These are phyloP conservation scores for Santalum album DNA, from an alignment of 164 flowering plant genomes.

Conservation along the genomic window DNA sequence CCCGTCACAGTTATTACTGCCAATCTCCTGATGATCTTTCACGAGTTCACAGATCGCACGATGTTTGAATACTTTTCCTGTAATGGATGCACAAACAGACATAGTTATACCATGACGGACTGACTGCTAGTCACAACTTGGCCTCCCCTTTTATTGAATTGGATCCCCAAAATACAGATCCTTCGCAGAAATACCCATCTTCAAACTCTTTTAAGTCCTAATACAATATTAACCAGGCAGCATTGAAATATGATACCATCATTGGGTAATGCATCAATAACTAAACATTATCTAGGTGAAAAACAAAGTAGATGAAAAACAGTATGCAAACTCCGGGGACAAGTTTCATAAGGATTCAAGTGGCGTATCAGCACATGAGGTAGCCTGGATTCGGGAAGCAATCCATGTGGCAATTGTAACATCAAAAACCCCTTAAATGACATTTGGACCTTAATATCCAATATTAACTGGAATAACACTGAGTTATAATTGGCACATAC, in stretches of 20 bases:
- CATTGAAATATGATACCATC: neutral
- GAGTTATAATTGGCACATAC: no score
- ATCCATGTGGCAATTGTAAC: no score
- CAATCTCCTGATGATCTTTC: slow-evolving; percentile 39
- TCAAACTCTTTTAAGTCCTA: slow-evolving; percentile 16
- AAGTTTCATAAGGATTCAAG: no score
- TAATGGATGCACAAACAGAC: slow-evolving; percentile 80
- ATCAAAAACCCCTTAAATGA: no score
- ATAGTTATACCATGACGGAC: slow-evolving; percentile 53
- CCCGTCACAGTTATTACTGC: slow-evolving; percentile 29
- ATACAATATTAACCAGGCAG: neutral
- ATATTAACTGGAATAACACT: no score
- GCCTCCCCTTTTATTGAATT: slow-evolving; percentile 34
- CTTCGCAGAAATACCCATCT: slow-evolving; percentile 29
- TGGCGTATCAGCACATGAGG: no score
- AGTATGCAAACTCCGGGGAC: no score
- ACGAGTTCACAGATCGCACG: slow-evolving; percentile 42
- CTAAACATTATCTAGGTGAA: no score
- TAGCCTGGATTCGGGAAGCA: no score
- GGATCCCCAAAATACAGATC: slow-evolving; percentile 41
- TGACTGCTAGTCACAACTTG: slow-evolving; percentile 35
- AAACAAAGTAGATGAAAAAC: no score
- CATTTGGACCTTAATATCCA: no score
- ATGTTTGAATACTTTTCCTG: slow-evolving; percentile 68
- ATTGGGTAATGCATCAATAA: neutral